phyloP scores from a whole-genome alignment of 805 yeast genomes.

The Lachancea dasiensis region DNA sequence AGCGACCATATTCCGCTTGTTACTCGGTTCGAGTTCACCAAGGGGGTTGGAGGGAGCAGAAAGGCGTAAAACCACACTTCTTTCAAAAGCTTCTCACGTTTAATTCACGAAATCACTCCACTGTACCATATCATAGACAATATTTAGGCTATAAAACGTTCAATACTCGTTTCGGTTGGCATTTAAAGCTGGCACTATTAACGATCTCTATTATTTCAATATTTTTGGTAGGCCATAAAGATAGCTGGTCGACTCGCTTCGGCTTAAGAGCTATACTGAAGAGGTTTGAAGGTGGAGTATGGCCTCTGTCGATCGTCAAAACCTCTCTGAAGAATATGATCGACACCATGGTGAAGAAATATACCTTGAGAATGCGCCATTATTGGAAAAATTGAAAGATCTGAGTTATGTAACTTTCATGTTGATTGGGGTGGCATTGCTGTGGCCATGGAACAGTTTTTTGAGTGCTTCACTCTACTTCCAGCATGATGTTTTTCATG shows the following conservation, averaged over 20 bases:
- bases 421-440: conserved; percentile 65
- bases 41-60: conserved; percentile 31
- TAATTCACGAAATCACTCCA: background rate
- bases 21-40: conserved; percentile 67
- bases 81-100: background rate
- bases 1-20: conserved; percentile 92
- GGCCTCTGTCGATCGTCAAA: background rate
- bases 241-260: no score
- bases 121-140: conserved; percentile 2
- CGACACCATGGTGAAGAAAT: conserved; percentile 3
- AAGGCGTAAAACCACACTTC: conserved; percentile 16
- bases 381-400: conserved; percentile 18
- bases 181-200: background rate
- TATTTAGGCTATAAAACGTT: background rate
- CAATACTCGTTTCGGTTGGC: background rate
- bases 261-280: no score
- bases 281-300: no score
- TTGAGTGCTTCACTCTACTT: conserved; percentile 82
- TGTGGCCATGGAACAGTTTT: conserved; percentile 98
- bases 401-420: conserved; percentile 52
- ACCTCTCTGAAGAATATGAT: background rate
- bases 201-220: background rate
- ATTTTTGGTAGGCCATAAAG: background rate
- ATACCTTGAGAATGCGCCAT: conserved; percentile 10
- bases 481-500: conserved; percentile 46